Evolutionary conservation across 2,329 filamentous ascomycete species (phyloP).

Genomic region (Scedosporium boydii): DNA sequence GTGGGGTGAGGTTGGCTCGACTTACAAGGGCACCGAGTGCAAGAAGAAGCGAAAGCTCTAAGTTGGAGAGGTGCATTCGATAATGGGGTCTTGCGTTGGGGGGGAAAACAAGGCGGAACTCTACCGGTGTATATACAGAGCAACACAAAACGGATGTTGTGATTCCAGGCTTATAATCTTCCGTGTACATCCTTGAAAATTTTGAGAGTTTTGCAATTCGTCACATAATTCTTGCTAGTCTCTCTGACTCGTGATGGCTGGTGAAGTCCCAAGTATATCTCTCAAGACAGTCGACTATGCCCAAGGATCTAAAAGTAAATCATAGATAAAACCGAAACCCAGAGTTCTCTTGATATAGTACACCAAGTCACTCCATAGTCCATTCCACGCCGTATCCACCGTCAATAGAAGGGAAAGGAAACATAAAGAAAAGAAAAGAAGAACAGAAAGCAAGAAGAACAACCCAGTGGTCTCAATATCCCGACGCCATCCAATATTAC

Average conservation of each 20-base stretch:
- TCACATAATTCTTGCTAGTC: neutral
- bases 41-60: conserved; percentile 5
- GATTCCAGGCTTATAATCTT: neutral
- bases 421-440: neutral
- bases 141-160: neutral
- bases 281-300: no score
- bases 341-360: no score
- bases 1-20: conserved; percentile 52
- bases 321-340: no score
- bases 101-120: neutral
- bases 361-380: no score
- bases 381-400: neutral
- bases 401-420: neutral
- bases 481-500: neutral
- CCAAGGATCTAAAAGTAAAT: no score
- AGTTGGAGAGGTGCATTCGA: neutral
- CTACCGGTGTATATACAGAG: neutral
- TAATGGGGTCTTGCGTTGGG: neutral
- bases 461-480: neutral
- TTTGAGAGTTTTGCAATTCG: neutral
- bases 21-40: conserved; percentile 20
- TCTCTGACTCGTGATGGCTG: no score
- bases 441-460: neutral
- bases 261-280: no score
- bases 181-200: neutral